These are phyloP conservation scores for Zygotorulaspora danielsina DNA, from an alignment of 805 yeast species.

Conservation along the genomic window DNA sequence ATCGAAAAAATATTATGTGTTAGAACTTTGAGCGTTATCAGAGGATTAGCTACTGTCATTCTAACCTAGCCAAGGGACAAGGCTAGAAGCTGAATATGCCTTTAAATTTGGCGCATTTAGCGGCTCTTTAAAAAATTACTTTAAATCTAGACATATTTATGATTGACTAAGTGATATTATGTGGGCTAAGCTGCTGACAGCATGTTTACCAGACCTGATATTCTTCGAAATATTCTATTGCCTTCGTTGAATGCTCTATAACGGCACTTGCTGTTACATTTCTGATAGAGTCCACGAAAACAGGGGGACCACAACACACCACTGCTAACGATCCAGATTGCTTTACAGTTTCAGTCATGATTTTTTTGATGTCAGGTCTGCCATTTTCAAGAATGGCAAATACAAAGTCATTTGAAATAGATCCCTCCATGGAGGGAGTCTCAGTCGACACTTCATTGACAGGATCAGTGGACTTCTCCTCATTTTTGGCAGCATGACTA, in stretches of 20 bases:
- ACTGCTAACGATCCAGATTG: constrained; percentile 46
- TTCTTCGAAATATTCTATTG: constrained; percentile 71
- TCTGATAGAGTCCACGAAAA: constrained; percentile 54
- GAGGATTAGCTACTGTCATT: too few relatives aligned
- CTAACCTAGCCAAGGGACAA: too few relatives aligned
- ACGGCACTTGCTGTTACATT: constrained; percentile 39
- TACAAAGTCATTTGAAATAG: constrained; percentile 1
- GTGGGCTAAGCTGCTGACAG: too few relatives aligned
- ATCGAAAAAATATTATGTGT: too few relatives aligned
- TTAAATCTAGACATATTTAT: too few relatives aligned
- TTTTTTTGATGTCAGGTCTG: constrained; percentile 44
- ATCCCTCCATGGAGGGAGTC: constrained; percentile 3
- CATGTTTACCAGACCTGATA: constrained; percentile 69
- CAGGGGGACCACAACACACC: constrained; percentile 59
- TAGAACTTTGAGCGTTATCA: too few relatives aligned
- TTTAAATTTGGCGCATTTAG: too few relatives aligned
- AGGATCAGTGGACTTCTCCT: not conserved
- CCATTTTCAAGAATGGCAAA: constrained; percentile 40
- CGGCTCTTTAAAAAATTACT: too few relatives aligned
- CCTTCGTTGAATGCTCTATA: constrained; percentile 39
- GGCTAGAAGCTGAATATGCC: too few relatives aligned
- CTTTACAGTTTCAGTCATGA: constrained; percentile 38
- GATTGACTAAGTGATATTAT: too few relatives aligned
- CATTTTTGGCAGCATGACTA: constrained; percentile 1
- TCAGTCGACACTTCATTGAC: not conserved